Evolutionary conservation across 768 basidiomycete genomes (phyloP).

Genomic region (Ephemerocybe angulata): DNA sequence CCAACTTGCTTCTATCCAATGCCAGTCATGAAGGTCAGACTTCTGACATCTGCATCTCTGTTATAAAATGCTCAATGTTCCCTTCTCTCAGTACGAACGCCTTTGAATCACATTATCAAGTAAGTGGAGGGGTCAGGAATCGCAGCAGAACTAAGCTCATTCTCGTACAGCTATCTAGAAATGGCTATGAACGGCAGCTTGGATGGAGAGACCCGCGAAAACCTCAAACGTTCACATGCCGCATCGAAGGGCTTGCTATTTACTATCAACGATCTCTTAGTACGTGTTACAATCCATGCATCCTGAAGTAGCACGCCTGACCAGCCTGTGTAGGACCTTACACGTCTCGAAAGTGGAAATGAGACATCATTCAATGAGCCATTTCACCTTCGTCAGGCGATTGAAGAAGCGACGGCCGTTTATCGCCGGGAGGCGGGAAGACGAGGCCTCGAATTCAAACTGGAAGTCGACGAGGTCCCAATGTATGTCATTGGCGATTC

Average conservation of each 20-base stretch:
- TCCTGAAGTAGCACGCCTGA: neutral
- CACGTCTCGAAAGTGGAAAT: constrained; percentile 70
- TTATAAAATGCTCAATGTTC: neutral
- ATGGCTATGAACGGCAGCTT: constrained; percentile 74
- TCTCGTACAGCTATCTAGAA: constrained; percentile 58
- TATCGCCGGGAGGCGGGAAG: constrained; percentile 67
- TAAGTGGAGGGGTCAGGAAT: constrained; percentile 22
- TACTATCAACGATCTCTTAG: constrained; percentile 79
- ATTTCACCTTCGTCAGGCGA: constrained; percentile 59
- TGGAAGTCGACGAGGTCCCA: constrained; percentile 54
- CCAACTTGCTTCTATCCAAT: constrained; percentile 72
- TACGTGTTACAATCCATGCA: constrained; percentile 22
- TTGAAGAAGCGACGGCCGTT: constrained; percentile 57
- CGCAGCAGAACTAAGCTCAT: neutral
- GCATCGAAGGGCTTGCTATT: constrained; percentile 80
- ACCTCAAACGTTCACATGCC: constrained; percentile 65
- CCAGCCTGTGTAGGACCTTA: constrained; percentile 51
- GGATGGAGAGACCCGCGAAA: constrained; percentile 70
- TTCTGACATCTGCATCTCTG: neutral
- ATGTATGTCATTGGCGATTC: constrained; percentile 66
- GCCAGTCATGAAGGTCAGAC: constrained; percentile 78
- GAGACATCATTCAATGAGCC: constrained; percentile 75
- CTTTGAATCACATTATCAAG: constrained; percentile 84
- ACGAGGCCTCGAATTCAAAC: constrained; percentile 53
- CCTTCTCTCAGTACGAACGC: constrained; percentile 54